Evolutionary conservation across 1,284 basidiomycete species (phyloP), one percentile per base, ranked within the genome.

Genomic region (Naganishia sp.): DNA sequence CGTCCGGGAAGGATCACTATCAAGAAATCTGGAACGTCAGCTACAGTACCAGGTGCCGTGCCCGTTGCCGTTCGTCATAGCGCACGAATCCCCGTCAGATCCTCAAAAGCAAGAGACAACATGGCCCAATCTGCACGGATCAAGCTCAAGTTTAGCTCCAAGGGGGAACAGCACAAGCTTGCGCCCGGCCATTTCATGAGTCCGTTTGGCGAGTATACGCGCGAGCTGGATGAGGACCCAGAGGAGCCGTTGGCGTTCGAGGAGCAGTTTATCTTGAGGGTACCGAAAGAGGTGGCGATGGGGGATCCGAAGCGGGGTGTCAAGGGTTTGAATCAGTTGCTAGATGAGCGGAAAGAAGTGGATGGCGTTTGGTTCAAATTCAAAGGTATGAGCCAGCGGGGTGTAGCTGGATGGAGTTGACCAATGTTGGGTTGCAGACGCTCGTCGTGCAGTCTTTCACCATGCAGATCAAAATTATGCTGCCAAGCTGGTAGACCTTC

Each of bases 281-380:
- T 99, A 83, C 93, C 93, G 0, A 86, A 88, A 4, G 90, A 79
- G 21, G 69, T 81, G 3, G 78, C 80, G 60, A 77, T 78, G n/a
- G 78, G 68, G 74, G 13, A 69, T 55, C 31, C 65, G 72, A 66
- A 68, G 64, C 43, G 48, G 52, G 60, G 68, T 25, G 23, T 64
- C 28, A 88, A 90, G 55, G 87, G 85, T 71, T 73, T 96, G 68
- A 85, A 86, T 73, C 91, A 91, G 81, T 87, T 91, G 84, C 87
- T 95, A 13, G 84, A 86, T 59, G 82, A 87, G 54, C 86, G 93
- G 72, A 84, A 92, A 36, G 81, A 85, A 11, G 85, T 79, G 18
- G 81, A 89, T 71, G 93, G 96, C 72, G 86, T 98, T 11, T 97
- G 92, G 90, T 94, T 99, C 85, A 98, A 96, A 81, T 98, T 99